Evolutionary conservation across 140 eudicot genomes (phyloP).

Genomic region (Cichorium intybus): DNA sequence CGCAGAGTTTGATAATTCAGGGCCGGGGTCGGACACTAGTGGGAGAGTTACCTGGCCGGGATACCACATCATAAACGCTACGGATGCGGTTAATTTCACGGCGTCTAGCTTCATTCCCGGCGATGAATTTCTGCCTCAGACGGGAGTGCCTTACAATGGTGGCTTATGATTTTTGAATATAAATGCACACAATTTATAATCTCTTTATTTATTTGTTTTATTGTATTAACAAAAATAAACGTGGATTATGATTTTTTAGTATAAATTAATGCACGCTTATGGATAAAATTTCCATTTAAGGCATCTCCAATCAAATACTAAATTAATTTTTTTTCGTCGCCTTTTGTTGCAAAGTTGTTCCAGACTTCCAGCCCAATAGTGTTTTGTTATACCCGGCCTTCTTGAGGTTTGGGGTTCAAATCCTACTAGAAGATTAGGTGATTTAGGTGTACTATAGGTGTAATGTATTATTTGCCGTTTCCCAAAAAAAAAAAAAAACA

Average conservation of each 20-base stretch:
- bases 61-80: slow-evolving; percentile 34
- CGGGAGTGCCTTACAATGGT: slow-evolving; percentile 48
- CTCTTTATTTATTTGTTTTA: slow-evolving; percentile 13
- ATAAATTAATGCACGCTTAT: too few species aligned
- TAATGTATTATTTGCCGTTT: too few species aligned
- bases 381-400: too few species aligned
- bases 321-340: too few species aligned
- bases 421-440: too few species aligned
- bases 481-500: too few species aligned
- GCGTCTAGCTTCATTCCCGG: slow-evolving; percentile 35
- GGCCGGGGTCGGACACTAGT: slow-evolving; percentile 44
- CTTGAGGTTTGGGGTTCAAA: too few species aligned
- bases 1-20: slow-evolving; percentile 49
- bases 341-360: too few species aligned
- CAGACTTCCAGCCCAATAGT: too few species aligned
- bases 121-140: slow-evolving; percentile 45
- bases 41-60: slow-evolving; percentile 49
- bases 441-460: too few species aligned
- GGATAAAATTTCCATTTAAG: too few species aligned
- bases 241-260: too few species aligned
- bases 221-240: background rate
- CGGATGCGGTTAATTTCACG: slow-evolving; percentile 43
- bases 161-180: slow-evolving; percentile 30
- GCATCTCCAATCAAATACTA: background rate
- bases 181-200: slow-evolving; percentile 3